These are phyloP conservation scores for Cladochytrium tenue DNA, from an alignment of 371 early-diverging fungal species.

Conservation along the genomic window DNA sequence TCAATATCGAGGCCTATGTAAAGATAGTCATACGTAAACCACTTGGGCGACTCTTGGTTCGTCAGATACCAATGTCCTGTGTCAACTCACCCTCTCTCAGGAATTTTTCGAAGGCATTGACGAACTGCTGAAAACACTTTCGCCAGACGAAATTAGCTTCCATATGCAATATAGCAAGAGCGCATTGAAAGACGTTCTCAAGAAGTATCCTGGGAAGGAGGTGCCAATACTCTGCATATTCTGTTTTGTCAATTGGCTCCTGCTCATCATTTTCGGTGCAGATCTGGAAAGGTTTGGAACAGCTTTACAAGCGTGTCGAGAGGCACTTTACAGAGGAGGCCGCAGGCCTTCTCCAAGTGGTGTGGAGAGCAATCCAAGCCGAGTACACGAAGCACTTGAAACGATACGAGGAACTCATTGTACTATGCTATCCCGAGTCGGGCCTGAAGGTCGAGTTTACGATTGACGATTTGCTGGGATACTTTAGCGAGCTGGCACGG, in stretches of 20 bases:
- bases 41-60: conserved; percentile 78
- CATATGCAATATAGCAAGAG: conserved; percentile 83
- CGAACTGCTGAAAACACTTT: conserved; percentile 68
- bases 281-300: conserved; percentile 78
- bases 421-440: conserved; percentile 83
- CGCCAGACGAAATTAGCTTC: conserved; percentile 82
- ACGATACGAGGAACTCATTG: conserved; percentile 77
- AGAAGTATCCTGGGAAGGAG: conserved; percentile 80
- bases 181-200: conserved; percentile 80
- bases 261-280: conserved; percentile 19
- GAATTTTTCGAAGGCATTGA: conserved; percentile 96
- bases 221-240: conserved; percentile 35
- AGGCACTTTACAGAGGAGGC: conserved; percentile 89
- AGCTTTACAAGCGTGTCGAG: conserved; percentile 85
- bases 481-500: conserved; percentile 46
- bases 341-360: conserved; percentile 74
- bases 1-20: conserved; percentile 77
- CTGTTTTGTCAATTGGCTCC: conserved; percentile 2
- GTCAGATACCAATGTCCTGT: background rate
- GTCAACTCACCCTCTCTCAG: conserved; percentile 30
- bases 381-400: conserved; percentile 81
- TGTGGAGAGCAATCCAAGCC: conserved; percentile 90
- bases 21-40: conserved; percentile 85
- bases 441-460: conserved; percentile 83
- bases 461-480: conserved; percentile 75